Evolutionary conservation across 352 stramenopile species (phyloP), one percentile per base, ranked within the genome.

Genomic region (Stephanocyclus meneghinianus): DNA sequence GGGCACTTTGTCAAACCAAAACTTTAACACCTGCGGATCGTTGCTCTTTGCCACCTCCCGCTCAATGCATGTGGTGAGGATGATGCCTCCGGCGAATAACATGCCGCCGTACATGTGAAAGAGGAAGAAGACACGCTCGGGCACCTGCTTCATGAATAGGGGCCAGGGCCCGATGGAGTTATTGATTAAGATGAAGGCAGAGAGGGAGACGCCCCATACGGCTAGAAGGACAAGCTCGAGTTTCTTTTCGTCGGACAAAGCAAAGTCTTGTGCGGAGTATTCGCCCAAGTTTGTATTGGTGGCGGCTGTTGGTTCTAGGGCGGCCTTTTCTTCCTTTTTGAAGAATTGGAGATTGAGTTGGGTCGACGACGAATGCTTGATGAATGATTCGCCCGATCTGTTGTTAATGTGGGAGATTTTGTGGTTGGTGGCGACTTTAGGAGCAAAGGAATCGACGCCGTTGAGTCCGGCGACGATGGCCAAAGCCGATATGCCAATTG

Each of bases 1-100:
- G 16, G 83, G 83, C 1, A 87, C 80, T 30, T 83, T 84, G 13
- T 80, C 62, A 63, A 89, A 89, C 83, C 83, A 89, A 72, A 89
- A 89, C 45, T 81, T 65, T 13, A 87, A 53, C 2, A 89, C 83
- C 40, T 65, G 18, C 3, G 71, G 45, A 60, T 89, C 78, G 30
- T 74, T 61, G 32, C 62, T 81, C 40, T 81, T 78, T 5, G 66
- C 67, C 8, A 87, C 83, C 16, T 80, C 47, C 30, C 75, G 32
- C 71, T 89, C 80, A 51, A 87, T 87, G 40, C 50, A 78, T 0
- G 80, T 86, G n/a, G 78, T 84, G 0, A 88, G 45, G 44, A 86
- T 81, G 48, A 88, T 86, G 15, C 73, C 74, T 10, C 82, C 83
- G 0, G 79, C 83, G 45, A 89, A 89, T 1, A 89, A 47, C 83